phyloP scores from a whole-genome alignment of 2,329 filamentous ascomycete genomes.

The Periglandula ipomoeae region DNA sequence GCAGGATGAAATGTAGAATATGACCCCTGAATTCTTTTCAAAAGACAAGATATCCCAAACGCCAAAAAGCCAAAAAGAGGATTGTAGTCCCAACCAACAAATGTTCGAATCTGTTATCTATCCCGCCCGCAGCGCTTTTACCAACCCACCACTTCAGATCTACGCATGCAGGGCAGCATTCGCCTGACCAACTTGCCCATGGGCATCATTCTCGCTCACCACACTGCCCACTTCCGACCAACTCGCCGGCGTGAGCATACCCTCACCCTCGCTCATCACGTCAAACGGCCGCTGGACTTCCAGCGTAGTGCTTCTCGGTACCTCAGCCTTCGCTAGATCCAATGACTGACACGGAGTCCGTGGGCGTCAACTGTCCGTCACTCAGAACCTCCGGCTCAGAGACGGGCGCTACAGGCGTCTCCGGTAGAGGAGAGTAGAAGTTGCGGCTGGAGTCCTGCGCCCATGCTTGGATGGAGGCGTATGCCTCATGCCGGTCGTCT shows the following conservation, averaged over 20 bases:
- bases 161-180: neutral
- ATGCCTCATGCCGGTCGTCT: constrained; percentile 37
- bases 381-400: constrained; percentile 45
- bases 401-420: constrained; percentile 36
- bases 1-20: too few species aligned
- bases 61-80: too few species aligned
- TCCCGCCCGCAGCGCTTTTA: too few species aligned
- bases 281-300: constrained; percentile 37
- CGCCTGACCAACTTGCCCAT: constrained; percentile 20
- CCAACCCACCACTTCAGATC: neutral
- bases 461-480: constrained; percentile 57
- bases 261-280: constrained; percentile 50
- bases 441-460: constrained; percentile 43
- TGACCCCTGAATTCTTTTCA: too few species aligned
- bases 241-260: constrained; percentile 49
- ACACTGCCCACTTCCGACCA: constrained; percentile 59
- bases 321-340: constrained; percentile 38
- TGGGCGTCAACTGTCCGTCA: constrained; percentile 48
- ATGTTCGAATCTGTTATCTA: too few species aligned
- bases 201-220: constrained; percentile 44
- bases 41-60: too few species aligned
- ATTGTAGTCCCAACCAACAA: too few species aligned
- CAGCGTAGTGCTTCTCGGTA: constrained; percentile 34
- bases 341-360: constrained; percentile 46
- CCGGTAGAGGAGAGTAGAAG: constrained; percentile 54